Base-by-base conservation (phyloP, 495 filamentous ascomycete species). In the Cairneyella variabilis region DNA sequence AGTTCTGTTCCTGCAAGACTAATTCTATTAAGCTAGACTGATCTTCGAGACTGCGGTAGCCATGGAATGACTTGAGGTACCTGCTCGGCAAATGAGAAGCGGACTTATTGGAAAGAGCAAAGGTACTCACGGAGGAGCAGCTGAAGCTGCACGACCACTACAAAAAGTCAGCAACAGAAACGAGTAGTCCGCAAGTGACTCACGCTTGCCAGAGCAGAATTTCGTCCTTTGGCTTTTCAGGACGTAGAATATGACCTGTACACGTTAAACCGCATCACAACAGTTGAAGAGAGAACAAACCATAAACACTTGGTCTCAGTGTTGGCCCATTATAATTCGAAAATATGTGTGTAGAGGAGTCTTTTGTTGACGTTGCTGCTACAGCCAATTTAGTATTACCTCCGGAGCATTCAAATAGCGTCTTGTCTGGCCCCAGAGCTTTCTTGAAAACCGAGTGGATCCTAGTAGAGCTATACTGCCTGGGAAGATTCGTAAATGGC, bases 1-100 rank as follows among this genome's bases (percentile, higher is more conserved):
- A 3, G 17, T 58, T 25, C 30, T 58, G 50, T 45, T 58, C 55
- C 40, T n/a, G n/a, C n/a, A n/a, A n/a, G n/a, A n/a, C n/a, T n/a
- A n/a, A n/a, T n/a, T n/a, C n/a, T 38, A 52, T 41, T 48, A 42
- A 10, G 55, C 27, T 42, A 58, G 18, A 36, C 47, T 53, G 27
- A 58, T 48, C 43, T 5, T 30, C 40, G 2, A 48, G 14, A 18
- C 28, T 30, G n/a, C n/a, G 52, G 20, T 39, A 55, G 2, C 42
- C 52, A 2, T 28, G 11, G 40, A 49, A 39, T 2, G 52, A 32
- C 23, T 41, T 47, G 16, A 44, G 25, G 41, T 44, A 44, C 18
- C 37, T 40, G n/a, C n/a, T 34, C 14, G 14, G 14, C 14, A 18
- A 11, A 6, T 40, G 37, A 40, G 16, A 11, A 6, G 10, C 6